Percentiles rank a stretch among this genome's conserved stretches.
Evolutionary conservation across 2,329 filamentous ascomycete genomes (phyloP).

Genomic region (Epichloe festucae): DNA sequence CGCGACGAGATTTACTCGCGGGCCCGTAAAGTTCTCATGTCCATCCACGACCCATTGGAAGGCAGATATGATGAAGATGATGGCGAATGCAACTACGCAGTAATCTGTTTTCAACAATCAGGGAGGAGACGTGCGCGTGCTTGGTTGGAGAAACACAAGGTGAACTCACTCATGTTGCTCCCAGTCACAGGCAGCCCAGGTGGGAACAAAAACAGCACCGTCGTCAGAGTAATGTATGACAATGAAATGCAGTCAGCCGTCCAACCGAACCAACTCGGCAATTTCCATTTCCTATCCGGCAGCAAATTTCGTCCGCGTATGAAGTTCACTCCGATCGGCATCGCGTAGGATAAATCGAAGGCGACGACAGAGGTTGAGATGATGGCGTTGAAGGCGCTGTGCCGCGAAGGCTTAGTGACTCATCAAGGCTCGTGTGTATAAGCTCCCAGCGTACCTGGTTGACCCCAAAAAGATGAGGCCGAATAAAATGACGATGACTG

Average conservation of each 20-base stretch:
- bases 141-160: too few species aligned
- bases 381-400: slow-evolving; percentile 56
- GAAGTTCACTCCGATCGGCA: slow-evolving; percentile 58
- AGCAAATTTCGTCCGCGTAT: slow-evolving; percentile 50
- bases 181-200: slow-evolving; percentile 49
- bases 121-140: background rate
- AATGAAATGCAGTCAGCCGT: slow-evolving; percentile 32
- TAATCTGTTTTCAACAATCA: slow-evolving; percentile 19
- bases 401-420: background rate
- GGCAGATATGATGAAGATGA: slow-evolving; percentile 29
- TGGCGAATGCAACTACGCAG: slow-evolving; percentile 31
- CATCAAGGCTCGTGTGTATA: too few species aligned
- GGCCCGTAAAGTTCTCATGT: slow-evolving; percentile 29
- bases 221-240: slow-evolving; percentile 51
- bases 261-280: slow-evolving; percentile 24
- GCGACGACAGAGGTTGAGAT: slow-evolving; percentile 59
- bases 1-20: slow-evolving; percentile 10
- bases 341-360: slow-evolving; percentile 59
- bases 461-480: slow-evolving; percentile 62
- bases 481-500: slow-evolving; percentile 50
- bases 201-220: slow-evolving; percentile 60
- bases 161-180: slow-evolving; percentile 46
- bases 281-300: slow-evolving; percentile 32
- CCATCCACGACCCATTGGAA: slow-evolving; percentile 33
- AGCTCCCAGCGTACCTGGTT: slow-evolving; percentile 12